A percentile compares a stretch with the other conserved stretches of the same genome.
These are phyloP conservation scores for Lentinus brumalis DNA, from an alignment of 768 basidiomycete genomes.

Conservation along the genomic window DNA sequence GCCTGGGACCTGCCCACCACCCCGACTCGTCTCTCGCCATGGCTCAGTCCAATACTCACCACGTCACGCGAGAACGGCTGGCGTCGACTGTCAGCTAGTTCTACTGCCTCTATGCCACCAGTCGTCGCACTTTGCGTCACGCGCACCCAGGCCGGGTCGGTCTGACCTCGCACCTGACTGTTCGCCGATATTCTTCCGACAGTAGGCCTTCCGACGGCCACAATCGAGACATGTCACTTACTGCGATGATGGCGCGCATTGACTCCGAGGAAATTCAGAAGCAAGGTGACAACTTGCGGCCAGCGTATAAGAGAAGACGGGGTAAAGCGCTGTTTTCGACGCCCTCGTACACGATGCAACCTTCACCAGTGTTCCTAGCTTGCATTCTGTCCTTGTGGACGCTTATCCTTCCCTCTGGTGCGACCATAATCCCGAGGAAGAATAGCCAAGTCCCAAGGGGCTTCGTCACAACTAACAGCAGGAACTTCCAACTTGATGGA, in stretches of 20 bases:
- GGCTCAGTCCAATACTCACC: too few species aligned
- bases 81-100: too few species aligned
- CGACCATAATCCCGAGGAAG: background rate
- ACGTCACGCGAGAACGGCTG: too few species aligned
- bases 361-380: background rate
- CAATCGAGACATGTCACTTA: background rate
- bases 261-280: background rate
- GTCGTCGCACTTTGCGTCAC: background rate
- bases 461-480: slow-evolving; percentile 29
- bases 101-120: too few species aligned
- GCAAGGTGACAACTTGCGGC: background rate
- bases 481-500: slow-evolving; percentile 43
- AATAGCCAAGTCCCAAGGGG: slow-evolving; percentile 21
- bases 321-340: background rate
- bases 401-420: background rate
- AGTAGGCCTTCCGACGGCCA: background rate
- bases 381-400: background rate
- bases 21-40: too few species aligned
- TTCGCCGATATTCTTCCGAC: slow-evolving; percentile 20
- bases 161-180: slow-evolving; percentile 17
- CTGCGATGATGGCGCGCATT: background rate
- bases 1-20: too few species aligned
- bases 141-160: background rate
- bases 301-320: background rate
- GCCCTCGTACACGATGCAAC: slow-evolving; percentile 1